A percentile compares a stretch with the other conserved stretches of the same genome.
Conservation (phyloP, 2,329 filamentous ascomycete species). For the Amauroascus verrucosus region DNA sequence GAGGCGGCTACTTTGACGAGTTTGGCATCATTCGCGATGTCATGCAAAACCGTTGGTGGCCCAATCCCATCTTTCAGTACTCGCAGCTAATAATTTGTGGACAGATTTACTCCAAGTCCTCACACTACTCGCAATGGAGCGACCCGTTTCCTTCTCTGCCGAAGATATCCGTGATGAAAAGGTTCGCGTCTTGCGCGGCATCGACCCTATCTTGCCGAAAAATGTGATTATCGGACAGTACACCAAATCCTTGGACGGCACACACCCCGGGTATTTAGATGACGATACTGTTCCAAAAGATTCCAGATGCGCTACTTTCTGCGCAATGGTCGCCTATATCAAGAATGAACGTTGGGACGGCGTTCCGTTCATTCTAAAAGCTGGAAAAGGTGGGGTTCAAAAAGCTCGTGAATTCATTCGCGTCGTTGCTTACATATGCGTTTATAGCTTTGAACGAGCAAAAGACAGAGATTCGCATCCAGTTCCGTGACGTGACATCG, state of each 20-base stretch:
- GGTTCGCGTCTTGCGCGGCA: slow-evolving; percentile 82
- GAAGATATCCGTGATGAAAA: slow-evolving; percentile 99
- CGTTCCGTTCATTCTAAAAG: slow-evolving; percentile 98
- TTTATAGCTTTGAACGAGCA: slow-evolving; percentile 83
- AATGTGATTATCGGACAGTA: slow-evolving; percentile 99
- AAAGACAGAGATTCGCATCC: slow-evolving; percentile 97
- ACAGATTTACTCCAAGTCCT: slow-evolving; percentile 85
- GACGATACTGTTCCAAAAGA: slow-evolving; percentile 97
- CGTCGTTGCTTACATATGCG: neutral
- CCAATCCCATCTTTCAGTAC: neutral
- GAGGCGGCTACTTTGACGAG: slow-evolving; percentile 97
- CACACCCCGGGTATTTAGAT: slow-evolving; percentile 96
- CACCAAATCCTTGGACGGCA: slow-evolving; percentile 87
- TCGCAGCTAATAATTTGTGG: neutral
- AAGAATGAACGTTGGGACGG: slow-evolving; percentile 99
- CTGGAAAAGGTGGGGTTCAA: slow-evolving; percentile 58
- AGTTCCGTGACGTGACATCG: slow-evolving; percentile 98
- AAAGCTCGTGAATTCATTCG: neutral
- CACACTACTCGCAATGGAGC: slow-evolving; percentile 94
- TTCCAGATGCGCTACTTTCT: slow-evolving; percentile 95
- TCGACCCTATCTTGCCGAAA: slow-evolving; percentile 93
- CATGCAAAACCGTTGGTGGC: slow-evolving; percentile 78
- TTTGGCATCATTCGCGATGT: slow-evolving; percentile 99
- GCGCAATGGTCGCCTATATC: slow-evolving; percentile 92
- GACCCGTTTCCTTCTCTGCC: slow-evolving; percentile 93